These are phyloP conservation scores for Wickerhamiella brachini DNA, from an alignment of 805 yeast species.

Conservation along the genomic window DNA sequence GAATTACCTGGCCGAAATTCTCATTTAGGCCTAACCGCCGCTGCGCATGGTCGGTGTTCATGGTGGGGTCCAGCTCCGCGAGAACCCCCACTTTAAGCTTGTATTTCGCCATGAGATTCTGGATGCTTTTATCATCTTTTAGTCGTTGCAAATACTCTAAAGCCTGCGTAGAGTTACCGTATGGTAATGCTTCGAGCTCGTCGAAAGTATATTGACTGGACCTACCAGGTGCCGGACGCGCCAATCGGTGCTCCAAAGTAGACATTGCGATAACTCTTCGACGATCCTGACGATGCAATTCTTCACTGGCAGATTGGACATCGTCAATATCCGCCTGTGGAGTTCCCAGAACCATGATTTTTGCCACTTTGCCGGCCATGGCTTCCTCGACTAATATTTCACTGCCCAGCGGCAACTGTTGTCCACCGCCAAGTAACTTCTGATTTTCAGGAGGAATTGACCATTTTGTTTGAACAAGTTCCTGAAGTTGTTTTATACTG, in stretches of 20 bases:
- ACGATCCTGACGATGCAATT: conserved; percentile 12
- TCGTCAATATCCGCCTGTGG: conserved; percentile 16
- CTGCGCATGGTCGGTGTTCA: conserved; percentile 22
- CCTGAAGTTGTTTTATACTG: conserved; percentile 15
- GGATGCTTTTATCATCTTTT: conserved; percentile 24
- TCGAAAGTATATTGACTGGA: conserved; percentile 27
- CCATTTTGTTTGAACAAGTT: conserved; percentile 17
- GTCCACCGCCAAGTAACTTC: conserved; percentile 21
- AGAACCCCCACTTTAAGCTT: conserved; percentile 25
- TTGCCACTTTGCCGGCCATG: conserved; percentile 8
- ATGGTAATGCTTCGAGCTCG: conserved; percentile 20
- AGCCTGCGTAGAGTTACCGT: conserved; percentile 24
- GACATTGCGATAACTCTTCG: conserved; percentile 9
- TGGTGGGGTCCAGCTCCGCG: conserved; percentile 28
- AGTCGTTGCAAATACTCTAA: conserved; percentile 20
- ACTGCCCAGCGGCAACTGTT: conserved; percentile 16
- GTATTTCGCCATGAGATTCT: conserved; percentile 25
- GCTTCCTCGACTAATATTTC: conserved; percentile 8
- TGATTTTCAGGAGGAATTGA: conserved; percentile 21
- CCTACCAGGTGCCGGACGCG: too few species aligned
- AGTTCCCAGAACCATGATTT: conserved; percentile 23
- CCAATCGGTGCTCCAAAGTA: conserved; percentile 8
- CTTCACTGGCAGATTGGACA: conserved; percentile 15
- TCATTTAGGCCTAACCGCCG: conserved; percentile 24
- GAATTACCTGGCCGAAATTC: conserved; percentile 24